Percentiles rank a stretch among this genome's conserved stretches.
phyloP scores from a whole-genome alignment of 2,329 filamentous ascomycete genomes.

The Neonectria coccinea region DNA sequence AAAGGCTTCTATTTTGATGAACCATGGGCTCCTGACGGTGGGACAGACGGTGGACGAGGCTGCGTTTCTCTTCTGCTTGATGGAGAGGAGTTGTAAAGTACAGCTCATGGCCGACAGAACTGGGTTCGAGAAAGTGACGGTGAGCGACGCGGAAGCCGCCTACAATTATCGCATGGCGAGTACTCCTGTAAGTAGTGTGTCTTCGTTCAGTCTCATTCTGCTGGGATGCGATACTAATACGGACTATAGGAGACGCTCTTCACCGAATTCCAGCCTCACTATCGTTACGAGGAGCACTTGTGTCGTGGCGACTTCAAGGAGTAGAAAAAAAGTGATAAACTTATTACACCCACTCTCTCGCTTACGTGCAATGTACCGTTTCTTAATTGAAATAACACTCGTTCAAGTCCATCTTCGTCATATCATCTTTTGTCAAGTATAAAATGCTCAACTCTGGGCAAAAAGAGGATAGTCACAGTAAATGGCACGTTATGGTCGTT shows the following conservation, averaged over 20 bases:
- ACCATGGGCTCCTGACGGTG: conserved; percentile 72
- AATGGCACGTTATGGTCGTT: too few species aligned
- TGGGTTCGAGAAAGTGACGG: conserved; percentile 1
- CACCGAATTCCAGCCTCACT: conserved; percentile 17
- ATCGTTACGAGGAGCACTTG: conserved; percentile 9
- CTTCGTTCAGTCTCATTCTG: too few species aligned
- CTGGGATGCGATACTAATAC: background rate
- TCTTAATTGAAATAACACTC: too few species aligned
- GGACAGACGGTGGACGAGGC: conserved; percentile 73
- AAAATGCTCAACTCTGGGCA: too few species aligned
- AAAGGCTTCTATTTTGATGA: conserved; percentile 67
- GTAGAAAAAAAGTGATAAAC: background rate
- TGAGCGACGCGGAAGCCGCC: conserved; percentile 21
- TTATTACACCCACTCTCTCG: too few species aligned
- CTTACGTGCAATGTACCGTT: too few species aligned
- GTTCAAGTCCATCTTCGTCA: too few species aligned
- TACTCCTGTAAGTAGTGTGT: background rate
- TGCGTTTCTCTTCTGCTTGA: conserved; percentile 64
- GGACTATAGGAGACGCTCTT: conserved; percentile 4
- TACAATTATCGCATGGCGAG: conserved; percentile 17
- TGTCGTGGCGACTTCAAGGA: conserved; percentile 9
- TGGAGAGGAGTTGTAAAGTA: conserved; percentile 37
- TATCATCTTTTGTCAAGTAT: too few species aligned
- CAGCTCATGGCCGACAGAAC: conserved; percentile 32
- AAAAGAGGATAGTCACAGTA: too few species aligned